These are phyloP conservation scores for Escallonia herrerae DNA, from an alignment of 129 eudicot genomes.

Conservation along the genomic window DNA sequence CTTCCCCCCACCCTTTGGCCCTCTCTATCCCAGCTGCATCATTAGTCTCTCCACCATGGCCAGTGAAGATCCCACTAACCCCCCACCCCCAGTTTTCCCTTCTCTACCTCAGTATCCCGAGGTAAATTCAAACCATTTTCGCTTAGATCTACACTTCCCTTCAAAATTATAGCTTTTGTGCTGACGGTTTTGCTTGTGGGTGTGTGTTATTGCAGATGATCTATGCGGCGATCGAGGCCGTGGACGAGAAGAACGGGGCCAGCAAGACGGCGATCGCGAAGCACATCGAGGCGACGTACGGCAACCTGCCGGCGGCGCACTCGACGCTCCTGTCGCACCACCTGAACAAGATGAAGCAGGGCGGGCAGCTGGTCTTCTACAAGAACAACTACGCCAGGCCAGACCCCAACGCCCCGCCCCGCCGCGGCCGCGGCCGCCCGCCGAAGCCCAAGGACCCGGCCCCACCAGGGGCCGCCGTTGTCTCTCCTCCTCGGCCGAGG, in stretches of 20 bases:
- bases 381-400: slow-evolving; percentile 57
- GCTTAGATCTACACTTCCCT: not conserved
- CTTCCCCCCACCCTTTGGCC: slow-evolving; percentile 7
- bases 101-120: slow-evolving; percentile 45
- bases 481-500: slow-evolving; percentile 39
- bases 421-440: slow-evolving; percentile 74
- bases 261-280: slow-evolving; percentile 50
- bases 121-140: slow-evolving; percentile 15
- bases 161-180: not conserved
- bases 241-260: slow-evolving; percentile 38
- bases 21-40: slow-evolving; percentile 11
- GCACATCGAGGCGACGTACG: slow-evolving; percentile 50
- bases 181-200: too few relatives aligned
- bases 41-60: slow-evolving; percentile 28
- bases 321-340: slow-evolving; percentile 56
- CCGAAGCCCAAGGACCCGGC: slow-evolving; percentile 47
- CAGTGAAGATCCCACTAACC: slow-evolving; percentile 3
- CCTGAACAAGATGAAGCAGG: slow-evolving; percentile 53
- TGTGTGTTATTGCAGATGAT: slow-evolving; percentile 37
- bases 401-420: slow-evolving; percentile 44
- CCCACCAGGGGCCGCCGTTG: slow-evolving; percentile 17
- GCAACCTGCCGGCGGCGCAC: slow-evolving; percentile 54
- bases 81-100: slow-evolving; percentile 12
- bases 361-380: slow-evolving; percentile 43
- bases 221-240: slow-evolving; percentile 44